phyloP scores from a whole-genome alignment of 805 yeast genomes.

The Candida manassasensis region DNA sequence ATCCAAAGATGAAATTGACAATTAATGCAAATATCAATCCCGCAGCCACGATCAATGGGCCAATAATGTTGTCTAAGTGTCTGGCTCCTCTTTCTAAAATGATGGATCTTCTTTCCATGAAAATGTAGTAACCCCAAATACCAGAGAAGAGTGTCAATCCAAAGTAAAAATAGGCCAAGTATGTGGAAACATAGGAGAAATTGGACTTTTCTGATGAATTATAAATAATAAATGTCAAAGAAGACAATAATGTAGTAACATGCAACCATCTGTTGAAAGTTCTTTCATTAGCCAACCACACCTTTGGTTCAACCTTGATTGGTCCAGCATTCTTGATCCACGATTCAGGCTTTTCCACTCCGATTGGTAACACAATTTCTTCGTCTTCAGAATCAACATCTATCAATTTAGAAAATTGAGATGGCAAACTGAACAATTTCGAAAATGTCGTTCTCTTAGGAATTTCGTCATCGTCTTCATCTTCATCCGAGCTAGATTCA shows the following conservation, averaged over 20 bases:
- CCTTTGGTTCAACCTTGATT: conserved; percentile 92
- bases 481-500: conserved; percentile 24
- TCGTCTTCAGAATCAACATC: conserved; percentile 78
- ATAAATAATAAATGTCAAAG: conserved; percentile 80
- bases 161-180: conserved; percentile 76
- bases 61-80: conserved; percentile 85
- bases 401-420: conserved; percentile 35
- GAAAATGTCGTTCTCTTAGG: conserved; percentile 10
- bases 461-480: conserved; percentile 16
- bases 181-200: conserved; percentile 57
- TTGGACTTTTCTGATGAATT: conserved; percentile 67
- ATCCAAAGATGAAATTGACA: conserved; percentile 69
- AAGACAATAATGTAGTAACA: conserved; percentile 78
- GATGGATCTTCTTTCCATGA: conserved; percentile 61
- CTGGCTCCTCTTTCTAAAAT: conserved; percentile 79
- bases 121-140: conserved; percentile 82
- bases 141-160: conserved; percentile 78
- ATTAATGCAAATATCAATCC: conserved; percentile 64
- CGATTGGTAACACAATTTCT: conserved; percentile 81
- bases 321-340: conserved; percentile 88
- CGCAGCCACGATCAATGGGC: conserved; percentile 75
- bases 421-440: conserved; percentile 23
- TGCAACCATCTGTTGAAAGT: conserved; percentile 95
- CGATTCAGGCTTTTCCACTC: conserved; percentile 76
- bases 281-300: conserved; percentile 97